These are phyloP conservation scores for Dendrobium officinale DNA, from an alignment of 106 monocot genomes.

Conservation along the genomic window DNA sequence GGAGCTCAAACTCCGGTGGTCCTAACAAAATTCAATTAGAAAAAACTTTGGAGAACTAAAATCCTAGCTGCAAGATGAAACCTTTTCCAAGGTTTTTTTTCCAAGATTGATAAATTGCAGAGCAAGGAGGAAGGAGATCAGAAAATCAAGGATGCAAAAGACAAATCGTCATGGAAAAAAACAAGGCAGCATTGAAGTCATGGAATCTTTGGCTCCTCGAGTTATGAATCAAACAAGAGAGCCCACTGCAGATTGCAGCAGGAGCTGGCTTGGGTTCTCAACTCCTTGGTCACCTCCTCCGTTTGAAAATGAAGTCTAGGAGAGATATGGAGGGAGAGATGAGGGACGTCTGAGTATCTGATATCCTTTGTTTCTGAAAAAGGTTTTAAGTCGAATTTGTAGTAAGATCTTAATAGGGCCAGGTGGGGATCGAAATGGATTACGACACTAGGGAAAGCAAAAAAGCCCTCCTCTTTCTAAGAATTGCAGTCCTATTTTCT, in stretches of 20 bases:
- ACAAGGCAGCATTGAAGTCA: neutral
- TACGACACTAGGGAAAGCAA: neutral
- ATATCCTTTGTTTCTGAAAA: neutral
- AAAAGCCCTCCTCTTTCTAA: neutral
- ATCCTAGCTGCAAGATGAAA: neutral
- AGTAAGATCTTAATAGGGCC: neutral
- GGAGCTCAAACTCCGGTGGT: neutral
- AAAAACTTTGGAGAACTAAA: neutral
- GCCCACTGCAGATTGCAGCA: slow-evolving; percentile 1
- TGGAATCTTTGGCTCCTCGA: slow-evolving; percentile 22
- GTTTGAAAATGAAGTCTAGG: neutral
- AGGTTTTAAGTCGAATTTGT: neutral
- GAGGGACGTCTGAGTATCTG: neutral
- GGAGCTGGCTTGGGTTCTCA: neutral
- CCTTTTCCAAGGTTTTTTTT: neutral
- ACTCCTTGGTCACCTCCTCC: neutral
- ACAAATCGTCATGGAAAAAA: neutral
- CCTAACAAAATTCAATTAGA: neutral
- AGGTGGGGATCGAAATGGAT: neutral
- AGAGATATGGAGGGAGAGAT: neutral
- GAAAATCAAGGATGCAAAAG: neutral
- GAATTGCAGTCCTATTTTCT: neutral
- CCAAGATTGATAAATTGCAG: slow-evolving; percentile 1
- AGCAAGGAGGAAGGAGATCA: slow-evolving; percentile 6
- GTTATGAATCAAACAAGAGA: slow-evolving; percentile 14